Evolutionary conservation across 306 rosid species (phyloP), one percentile per base, ranked within the genome.

Genomic region (Lotus japonicus): DNA sequence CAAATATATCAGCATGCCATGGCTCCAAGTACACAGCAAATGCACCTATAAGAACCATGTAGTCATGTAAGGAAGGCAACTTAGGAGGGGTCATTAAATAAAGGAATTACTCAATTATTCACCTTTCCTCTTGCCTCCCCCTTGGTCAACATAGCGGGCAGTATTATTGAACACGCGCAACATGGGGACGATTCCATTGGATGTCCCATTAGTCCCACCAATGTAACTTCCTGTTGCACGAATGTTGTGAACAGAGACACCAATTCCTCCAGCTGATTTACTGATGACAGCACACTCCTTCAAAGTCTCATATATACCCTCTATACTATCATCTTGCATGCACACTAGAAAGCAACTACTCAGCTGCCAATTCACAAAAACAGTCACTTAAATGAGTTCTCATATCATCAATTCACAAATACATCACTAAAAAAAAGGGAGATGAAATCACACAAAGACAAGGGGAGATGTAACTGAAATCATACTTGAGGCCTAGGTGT

Each of bases 121-220:
- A 89, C 97, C 97, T 70, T 91, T 91, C 82, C 97, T 80, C 84
- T 91, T 91, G 88, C 97, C 97, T 56, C 97, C 97, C 54, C 97
- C 96, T 73, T 91, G 96, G 82, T 91, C 97, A 79, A 91, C 97
- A 80, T 91, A 89, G 33, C 97, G 92, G n/a, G 97, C 97, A 52
- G 97, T 91, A 59, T 91, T 96, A 80, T 88, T 91, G 60, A 89
- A 91, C 76, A 88, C 96, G 1, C 64, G 67, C 71, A 91, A 58
- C 97, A 91, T 91, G 36, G 97, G 97, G 72, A 89, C 81, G 67
- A 89, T 83, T 11, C 98, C 98, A 87, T 92, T 89, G 39, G 98
- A 92, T 54, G 92, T 73, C 71, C 97, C 98, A 89, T 92, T 92
- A 28, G 98, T 92, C 41, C 98, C 98, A 33, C 98, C 85, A 77